A percentile compares a stretch with the other conserved stretches of the same genome.
These are phyloP conservation scores for Podaxis sp. DNA, from an alignment of 768 basidiomycete species.

Conservation along the genomic window DNA sequence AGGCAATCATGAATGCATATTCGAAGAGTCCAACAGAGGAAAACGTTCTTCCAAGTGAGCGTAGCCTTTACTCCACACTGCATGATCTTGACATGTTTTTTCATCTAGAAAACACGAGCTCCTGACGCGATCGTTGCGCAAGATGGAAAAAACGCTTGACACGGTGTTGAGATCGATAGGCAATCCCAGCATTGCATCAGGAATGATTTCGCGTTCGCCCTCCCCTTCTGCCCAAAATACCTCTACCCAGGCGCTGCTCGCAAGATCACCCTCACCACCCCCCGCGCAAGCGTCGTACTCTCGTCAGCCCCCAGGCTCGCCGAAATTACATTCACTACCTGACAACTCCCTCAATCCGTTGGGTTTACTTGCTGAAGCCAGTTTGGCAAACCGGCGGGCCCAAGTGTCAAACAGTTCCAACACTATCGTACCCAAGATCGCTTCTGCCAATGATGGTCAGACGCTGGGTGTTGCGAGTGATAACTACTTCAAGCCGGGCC, in stretches of 20 bases:
- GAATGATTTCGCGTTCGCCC: constrained; percentile 80
- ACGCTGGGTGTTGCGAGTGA: constrained; percentile 81
- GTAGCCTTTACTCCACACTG: constrained; percentile 6
- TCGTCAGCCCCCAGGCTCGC: constrained; percentile 54
- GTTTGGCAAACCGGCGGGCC: constrained; percentile 70
- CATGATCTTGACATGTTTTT: constrained; percentile 22
- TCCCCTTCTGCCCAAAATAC: constrained; percentile 61
- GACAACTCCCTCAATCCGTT: constrained; percentile 93
- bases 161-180: constrained; percentile 88
- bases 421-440: constrained; percentile 22
- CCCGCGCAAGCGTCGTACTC: constrained; percentile 28
- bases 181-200: constrained; percentile 75
- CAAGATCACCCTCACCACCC: constrained; percentile 49
- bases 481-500: constrained; percentile 91
- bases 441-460: constrained; percentile 36
- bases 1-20: constrained; percentile 88
- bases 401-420: constrained; percentile 44
- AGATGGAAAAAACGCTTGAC: constrained; percentile 93
- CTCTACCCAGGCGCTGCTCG: constrained; percentile 58
- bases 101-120: constrained; percentile 76
- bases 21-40: constrained; percentile 95
- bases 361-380: constrained; percentile 89
- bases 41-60: constrained; percentile 82
- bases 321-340: constrained; percentile 87
- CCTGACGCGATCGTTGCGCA: constrained; percentile 75